A percentile compares a stretch with the other conserved stretches of the same genome.
phyloP scores from a whole-genome alignment of 2,329 filamentous ascomycete species.

The Cercospora sp. region DNA sequence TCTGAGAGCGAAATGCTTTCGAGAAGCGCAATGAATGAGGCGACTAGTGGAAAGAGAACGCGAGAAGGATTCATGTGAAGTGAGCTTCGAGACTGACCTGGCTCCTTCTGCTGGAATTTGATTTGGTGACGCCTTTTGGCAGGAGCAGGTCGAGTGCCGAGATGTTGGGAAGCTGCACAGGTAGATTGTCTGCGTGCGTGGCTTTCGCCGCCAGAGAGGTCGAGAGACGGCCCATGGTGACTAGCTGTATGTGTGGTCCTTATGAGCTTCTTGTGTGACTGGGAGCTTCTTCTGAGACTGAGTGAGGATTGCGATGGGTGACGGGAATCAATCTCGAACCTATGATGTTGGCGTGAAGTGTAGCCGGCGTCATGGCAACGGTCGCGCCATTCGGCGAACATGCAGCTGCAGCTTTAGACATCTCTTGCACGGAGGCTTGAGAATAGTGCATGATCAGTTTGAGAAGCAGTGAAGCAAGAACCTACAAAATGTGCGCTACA shows the following conservation, averaged over 20 bases:
- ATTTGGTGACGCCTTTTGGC: constrained; percentile 21
- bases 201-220: constrained; percentile 34
- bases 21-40: background rate
- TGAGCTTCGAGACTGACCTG: constrained; percentile 24
- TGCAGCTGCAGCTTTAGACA: background rate
- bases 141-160: constrained; percentile 38
- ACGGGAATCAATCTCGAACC: background rate
- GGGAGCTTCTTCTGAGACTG: no score
- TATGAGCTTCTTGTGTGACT: background rate
- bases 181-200: constrained; percentile 34
- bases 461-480: background rate
- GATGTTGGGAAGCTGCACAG: constrained; percentile 31
- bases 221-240: constrained; percentile 35
- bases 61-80: constrained; percentile 7
- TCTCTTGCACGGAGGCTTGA: background rate
- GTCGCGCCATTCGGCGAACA: background rate
- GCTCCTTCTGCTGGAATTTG: constrained; percentile 17
- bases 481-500: background rate
- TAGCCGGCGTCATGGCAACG: constrained; percentile 3
- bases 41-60: background rate
- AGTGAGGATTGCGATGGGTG: no score
- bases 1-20: background rate
- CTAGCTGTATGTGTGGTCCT: background rate
- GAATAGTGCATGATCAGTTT: background rate
- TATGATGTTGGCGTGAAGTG: background rate